Base-by-base conservation (phyloP, 2,329 filamentous ascomycete genomes). In the Xylariaceae sp. region DNA sequence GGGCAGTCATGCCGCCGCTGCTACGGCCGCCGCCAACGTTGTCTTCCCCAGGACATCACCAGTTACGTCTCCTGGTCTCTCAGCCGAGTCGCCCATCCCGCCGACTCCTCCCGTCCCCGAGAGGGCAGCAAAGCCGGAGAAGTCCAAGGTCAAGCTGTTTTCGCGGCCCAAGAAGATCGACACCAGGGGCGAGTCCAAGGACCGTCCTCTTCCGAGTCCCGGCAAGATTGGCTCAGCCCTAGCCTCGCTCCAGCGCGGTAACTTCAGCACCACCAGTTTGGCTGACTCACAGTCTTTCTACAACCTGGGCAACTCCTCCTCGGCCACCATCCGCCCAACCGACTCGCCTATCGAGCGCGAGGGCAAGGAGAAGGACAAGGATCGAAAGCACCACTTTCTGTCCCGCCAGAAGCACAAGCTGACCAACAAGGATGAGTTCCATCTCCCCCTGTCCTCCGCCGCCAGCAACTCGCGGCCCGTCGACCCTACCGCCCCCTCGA, bases 61-160 rank as follows among this genome's bases (percentile, higher is more conserved):
- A 0, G 78, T 79, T 57, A 70, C 69, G 7, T 83, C 80, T 11
- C 80, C 80, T 1, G 69, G 71, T 28, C 66, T 76, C 9, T 69
- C 71, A 5, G 55, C 68, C 14, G 67, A 63, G 31, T 62, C 61
- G 36, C 56, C 56, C 48, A 69, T 60, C 56, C 57, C 57, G 31
- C 68, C 69, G 14, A 71, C 66, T 50, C 76, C 69, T 68, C 11
- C 71, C 71, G 31, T 71, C 70, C 71, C 76, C 2, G 84, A 88
- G 59, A 86, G 88, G 67, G 78, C 79, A 18, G 63, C 68, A 31
- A 81, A 82, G 61, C 75, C 81, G 28, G 86, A 89, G 62, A 89
- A 89, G 69, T 84, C 84, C 55, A 91, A 90, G 71, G 87, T 89
- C 67, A 93, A 93, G 73, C 76, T 93, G 28, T 92, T 92, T 66